phyloP scores from a whole-genome alignment of 805 yeast species.

The Candida ortonii region DNA sequence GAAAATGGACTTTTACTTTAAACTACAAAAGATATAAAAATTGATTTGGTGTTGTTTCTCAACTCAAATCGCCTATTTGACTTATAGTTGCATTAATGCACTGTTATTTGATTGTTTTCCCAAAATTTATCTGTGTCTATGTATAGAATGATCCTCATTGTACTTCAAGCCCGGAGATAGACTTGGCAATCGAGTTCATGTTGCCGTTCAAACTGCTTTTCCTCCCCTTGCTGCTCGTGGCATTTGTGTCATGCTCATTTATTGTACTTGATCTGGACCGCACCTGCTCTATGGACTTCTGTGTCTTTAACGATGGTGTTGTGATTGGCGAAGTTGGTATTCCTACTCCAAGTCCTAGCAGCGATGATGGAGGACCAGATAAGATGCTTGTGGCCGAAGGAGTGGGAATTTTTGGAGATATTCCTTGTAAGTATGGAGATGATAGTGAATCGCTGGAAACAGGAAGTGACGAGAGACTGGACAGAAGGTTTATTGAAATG shows the following conservation, averaged over 20 bases:
- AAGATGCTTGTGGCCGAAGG: conserved; percentile 7
- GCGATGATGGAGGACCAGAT: conserved; percentile 7
- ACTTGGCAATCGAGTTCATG: conserved; percentile 8
- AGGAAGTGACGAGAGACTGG: conserved; percentile 1
- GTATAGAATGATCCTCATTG: no score
- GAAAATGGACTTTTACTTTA: no score
- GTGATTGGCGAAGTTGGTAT: conserved; percentile 12
- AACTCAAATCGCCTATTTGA: no score
- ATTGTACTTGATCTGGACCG: conserved; percentile 26
- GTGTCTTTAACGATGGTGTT: conserved; percentile 13
- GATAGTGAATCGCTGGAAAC: not conserved
- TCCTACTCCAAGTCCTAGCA: not conserved
- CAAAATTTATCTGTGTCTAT: not conserved
- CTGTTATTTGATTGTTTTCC: no score
- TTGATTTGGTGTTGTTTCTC: no score
- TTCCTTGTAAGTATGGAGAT: not conserved
- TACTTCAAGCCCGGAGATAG: conserved; percentile 2
- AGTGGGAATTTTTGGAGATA: conserved; percentile 2
- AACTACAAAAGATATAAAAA: no score
- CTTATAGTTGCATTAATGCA: no score
- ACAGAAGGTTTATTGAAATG: conserved; percentile 8
- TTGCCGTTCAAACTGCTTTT: conserved; percentile 11
- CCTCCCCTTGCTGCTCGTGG: conserved; percentile 7
- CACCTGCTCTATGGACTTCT: conserved; percentile 8
- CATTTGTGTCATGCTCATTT: conserved; percentile 20